phyloP scores from a whole-genome alignment of 2,329 filamentous ascomycete species.

The Sporothrix brunneoviolacea region DNA sequence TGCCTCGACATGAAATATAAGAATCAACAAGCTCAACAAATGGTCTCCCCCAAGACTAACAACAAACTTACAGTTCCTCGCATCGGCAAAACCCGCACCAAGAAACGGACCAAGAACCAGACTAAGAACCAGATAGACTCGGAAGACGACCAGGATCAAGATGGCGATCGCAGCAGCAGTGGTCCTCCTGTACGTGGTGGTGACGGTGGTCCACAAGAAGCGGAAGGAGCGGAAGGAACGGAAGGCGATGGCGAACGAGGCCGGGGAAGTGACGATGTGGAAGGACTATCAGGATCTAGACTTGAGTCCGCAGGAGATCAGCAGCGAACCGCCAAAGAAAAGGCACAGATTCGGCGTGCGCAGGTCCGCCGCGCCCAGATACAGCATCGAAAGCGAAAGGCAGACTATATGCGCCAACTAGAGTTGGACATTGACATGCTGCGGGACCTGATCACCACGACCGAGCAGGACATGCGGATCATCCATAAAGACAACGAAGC shows the following conservation, averaged over 20 bases:
- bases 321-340: constrained; percentile 26
- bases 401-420: constrained; percentile 47
- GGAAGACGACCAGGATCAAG: not conserved
- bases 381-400: constrained; percentile 50
- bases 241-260: no score
- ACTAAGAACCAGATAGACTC: not conserved
- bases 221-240: not conserved
- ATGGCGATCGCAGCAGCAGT: constrained; percentile 3
- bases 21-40: constrained; percentile 1
- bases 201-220: constrained; percentile 6
- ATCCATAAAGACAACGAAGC: constrained; percentile 38
- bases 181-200: not conserved
- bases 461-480: constrained; percentile 32
- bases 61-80: constrained; percentile 4
- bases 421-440: constrained; percentile 44
- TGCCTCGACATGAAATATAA: no score
- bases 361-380: constrained; percentile 49
- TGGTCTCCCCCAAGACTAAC: constrained; percentile 5
- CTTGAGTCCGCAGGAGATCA: not conserved
- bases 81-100: not conserved
- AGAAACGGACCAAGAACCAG: not conserved
- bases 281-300: no score
- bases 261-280: no score
- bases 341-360: constrained; percentile 40
- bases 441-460: constrained; percentile 39